Base-by-base conservation (phyloP, 148 eudicot species). In the Silene conica region DNA sequence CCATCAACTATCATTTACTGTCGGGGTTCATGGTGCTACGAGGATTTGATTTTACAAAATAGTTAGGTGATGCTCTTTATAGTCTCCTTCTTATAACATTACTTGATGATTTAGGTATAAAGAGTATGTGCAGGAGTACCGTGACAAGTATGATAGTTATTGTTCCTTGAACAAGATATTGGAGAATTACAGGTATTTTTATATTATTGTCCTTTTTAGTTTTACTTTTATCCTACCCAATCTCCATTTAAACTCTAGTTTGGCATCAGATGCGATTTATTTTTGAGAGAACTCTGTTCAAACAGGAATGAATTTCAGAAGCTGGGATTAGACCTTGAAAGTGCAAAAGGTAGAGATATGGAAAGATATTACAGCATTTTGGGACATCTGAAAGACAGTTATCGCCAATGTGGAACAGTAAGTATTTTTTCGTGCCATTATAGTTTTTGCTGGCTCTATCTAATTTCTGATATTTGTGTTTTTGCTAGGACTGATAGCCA, bases 91-190 rank as follows among this genome's bases (percentile, higher is more conserved):
- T 16, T 11, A 57, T 74, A 28, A 74, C 7, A 7, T 19, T 25
- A 14, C 57, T 16, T 26, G 56, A 66, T 71, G n/a, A 63, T 81
- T 74, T 77, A 95, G 97, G 90, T 95, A 89, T 67, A 80, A 83
- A 76, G 96, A 85, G 55, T 95, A 89, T 77, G 92, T 90, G 70
- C 83, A 84, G 74, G 99, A 95, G 85, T 95, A 87, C 80, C 78
- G 72, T 70, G 97, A 95, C 84, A 95, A 95, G 85, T 88, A 92
- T 80, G 96, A 87, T 66, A 78, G 80, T 72, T 95, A 95, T 74
- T 69, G 83, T 79, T 86, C 92, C 28, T 69, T 95, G 79, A 87
- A 88, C 89, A 92, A 85, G 78, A 80, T 84, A 74, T 73, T 95
- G 75, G 96, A 92, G 83, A 76, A 77, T 54, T 82, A 88, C 81